phyloP scores from a whole-genome alignment of 2,329 filamentous ascomycete species.

The Periconia sp. region DNA sequence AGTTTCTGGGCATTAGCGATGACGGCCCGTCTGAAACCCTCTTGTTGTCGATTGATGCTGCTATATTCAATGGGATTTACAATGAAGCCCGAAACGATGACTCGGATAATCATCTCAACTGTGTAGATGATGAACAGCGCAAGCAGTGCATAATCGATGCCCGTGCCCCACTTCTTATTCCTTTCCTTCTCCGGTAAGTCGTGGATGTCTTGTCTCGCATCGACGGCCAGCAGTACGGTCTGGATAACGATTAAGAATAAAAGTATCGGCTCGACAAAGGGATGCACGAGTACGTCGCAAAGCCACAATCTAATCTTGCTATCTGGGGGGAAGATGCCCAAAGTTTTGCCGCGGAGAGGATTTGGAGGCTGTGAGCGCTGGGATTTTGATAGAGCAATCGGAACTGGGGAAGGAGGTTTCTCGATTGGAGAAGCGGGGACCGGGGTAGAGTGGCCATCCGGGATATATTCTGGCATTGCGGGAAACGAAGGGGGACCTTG shows the following conservation, averaged over 20 bases:
- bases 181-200: slow-evolving; percentile 51
- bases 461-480: slow-evolving; percentile 53
- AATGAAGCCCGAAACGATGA: slow-evolving; percentile 91
- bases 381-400: slow-evolving; percentile 33
- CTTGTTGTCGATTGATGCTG: slow-evolving; percentile 76
- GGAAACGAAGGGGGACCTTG: slow-evolving; percentile 56
- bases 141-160: slow-evolving; percentile 79
- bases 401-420: slow-evolving; percentile 40
- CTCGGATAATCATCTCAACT: slow-evolving; percentile 76
- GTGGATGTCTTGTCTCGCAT: slow-evolving; percentile 74
- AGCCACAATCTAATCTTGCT: slow-evolving; percentile 73
- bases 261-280: slow-evolving; percentile 83
- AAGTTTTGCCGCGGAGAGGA: slow-evolving; percentile 80
- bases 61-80: slow-evolving; percentile 91
- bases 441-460: slow-evolving; percentile 43
- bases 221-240: slow-evolving; percentile 82
- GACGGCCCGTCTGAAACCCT: slow-evolving; percentile 73
- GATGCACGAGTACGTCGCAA: slow-evolving; percentile 83
- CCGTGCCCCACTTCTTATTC: slow-evolving; percentile 65
- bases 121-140: slow-evolving; percentile 88
- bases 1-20: slow-evolving; percentile 74
- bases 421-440: slow-evolving; percentile 34
- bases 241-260: slow-evolving; percentile 86
- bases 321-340: slow-evolving; percentile 81
- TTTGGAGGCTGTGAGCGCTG: slow-evolving; percentile 58